A percentile compares a stretch with the other conserved stretches of the same genome.
These are phyloP conservation scores for Talaromyces borbonicus DNA, from an alignment of 495 filamentous ascomycete species.

Conservation along the genomic window DNA sequence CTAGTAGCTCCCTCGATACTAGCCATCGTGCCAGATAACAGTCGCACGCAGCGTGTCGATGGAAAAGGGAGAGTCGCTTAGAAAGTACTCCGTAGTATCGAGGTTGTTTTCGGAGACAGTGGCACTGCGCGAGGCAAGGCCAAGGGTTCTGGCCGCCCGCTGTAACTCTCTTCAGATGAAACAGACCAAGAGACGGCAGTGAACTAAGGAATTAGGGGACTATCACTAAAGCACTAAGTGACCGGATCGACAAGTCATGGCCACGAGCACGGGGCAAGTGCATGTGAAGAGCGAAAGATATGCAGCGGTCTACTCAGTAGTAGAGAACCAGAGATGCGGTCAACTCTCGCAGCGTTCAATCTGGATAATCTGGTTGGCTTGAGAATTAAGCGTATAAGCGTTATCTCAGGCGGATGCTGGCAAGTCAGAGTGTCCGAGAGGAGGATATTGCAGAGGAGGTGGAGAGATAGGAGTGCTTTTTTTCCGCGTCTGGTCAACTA, in stretches of 20 bases:
- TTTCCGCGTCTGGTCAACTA: not conserved
- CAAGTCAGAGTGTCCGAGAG: no score
- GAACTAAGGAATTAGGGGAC: no score
- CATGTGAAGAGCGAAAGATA: not conserved
- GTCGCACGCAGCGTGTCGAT: no score
- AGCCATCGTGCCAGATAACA: constrained; percentile 1
- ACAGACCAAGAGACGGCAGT: constrained; percentile 1
- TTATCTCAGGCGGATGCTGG: no score
- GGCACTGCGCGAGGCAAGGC: constrained; percentile 52
- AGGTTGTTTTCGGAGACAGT: not conserved
- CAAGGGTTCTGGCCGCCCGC: constrained; percentile 72
- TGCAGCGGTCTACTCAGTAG: constrained; percentile 4
- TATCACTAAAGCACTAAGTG: no score
- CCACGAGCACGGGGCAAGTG: constrained; percentile 4
- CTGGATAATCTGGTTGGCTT: no score
- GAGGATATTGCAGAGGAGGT: no score
- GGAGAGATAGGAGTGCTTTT: no score
- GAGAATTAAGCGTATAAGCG: no score
- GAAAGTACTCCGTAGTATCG: no score
- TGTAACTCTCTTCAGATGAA: constrained; percentile 47
- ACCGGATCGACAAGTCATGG: constrained; percentile 1
- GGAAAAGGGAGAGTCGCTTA: not conserved
- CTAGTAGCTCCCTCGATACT: constrained; percentile 3
- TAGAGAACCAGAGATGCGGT: no score
- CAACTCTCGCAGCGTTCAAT: no score